Percentiles rank a stretch among this genome's conserved stretches.
These are phyloP conservation scores for Telfairia occidentalis DNA, from an alignment of 331 rosid genomes.

Conservation along the genomic window DNA sequence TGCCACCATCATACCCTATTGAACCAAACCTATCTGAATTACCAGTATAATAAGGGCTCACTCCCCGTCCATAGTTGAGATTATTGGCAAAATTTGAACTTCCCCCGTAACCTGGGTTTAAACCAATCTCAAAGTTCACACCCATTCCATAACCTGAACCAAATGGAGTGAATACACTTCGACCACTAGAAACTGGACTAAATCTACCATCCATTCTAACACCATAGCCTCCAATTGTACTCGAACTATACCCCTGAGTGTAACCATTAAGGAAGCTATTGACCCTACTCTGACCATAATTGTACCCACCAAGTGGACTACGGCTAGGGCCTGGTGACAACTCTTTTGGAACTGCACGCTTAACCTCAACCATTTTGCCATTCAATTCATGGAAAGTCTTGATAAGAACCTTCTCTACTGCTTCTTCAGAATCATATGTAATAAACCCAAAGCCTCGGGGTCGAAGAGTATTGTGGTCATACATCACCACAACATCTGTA, in stretches of 20 bases:
- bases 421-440: conserved; percentile 29
- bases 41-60: conserved; percentile 25
- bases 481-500: conserved; percentile 35
- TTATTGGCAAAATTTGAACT: conserved; percentile 23
- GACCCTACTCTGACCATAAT: conserved; percentile 27
- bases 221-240: conserved; percentile 25
- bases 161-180: conserved; percentile 26
- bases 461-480: conserved; percentile 32
- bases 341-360: conserved; percentile 34
- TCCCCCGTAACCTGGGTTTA: conserved; percentile 26
- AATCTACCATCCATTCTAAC: conserved; percentile 28
- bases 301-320: conserved; percentile 31
- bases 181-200: conserved; percentile 28
- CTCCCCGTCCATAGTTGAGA: conserved; percentile 26
- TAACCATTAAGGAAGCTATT: conserved; percentile 31
- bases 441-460: conserved; percentile 31
- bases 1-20: conserved; percentile 19
- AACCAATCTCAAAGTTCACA: conserved; percentile 27
- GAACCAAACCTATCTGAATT: conserved; percentile 28
- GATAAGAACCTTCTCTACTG: conserved; percentile 28
- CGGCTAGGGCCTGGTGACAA: conserved; percentile 31
- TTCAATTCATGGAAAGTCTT: conserved; percentile 30
- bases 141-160: conserved; percentile 32
- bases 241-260: conserved; percentile 27
- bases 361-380: conserved; percentile 35